Evolutionary conservation across 192 early-diverging fungal species (phyloP), one percentile per base, ranked within the genome.

Genomic region (Podila verticillata): DNA sequence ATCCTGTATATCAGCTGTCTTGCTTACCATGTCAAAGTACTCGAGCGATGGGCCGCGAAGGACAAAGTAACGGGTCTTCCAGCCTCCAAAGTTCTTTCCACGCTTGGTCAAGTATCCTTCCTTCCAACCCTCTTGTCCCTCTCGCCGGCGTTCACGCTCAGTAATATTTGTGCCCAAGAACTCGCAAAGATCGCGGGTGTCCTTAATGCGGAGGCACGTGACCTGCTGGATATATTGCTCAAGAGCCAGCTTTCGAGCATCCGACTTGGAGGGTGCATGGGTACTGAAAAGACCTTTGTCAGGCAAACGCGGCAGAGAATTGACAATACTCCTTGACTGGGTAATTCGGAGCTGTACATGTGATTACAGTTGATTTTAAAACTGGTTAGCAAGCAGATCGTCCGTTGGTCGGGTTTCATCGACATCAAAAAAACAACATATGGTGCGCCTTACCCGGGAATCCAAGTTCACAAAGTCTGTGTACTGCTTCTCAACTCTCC

Each of bases 31-130:
- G 70, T 98, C 96, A 73, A 89, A 94, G 84, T 96, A 97, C 70
- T 95, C 92, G 39, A 96, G 79, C 4, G 91, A 78, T 3, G 89
- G 87, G 20, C 84, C 83, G 58, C 91, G 87, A 15, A 94, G 87
- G 54, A 92, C 85, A 81, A 95, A 97, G 81, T 93, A 97, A 49
- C 95, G 89, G 31, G 93, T 87, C 83, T 99, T 99, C 96, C 96
- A 97, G 17, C 95, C 96, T 62, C 97, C 96, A 94, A 99, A 98
- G 81, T 92, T 96, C 82, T 97, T 98, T 58, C 97, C 96, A 80
- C 91, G 91, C 72, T 97, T 98, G 49, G 94, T 92, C 64, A 98
- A 83, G 67, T 92, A 95, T 12, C 96, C 96, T 82, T 96, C 94
- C 68, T 94, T 96, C 68, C 85, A 83, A 0, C 90, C 90, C 28